Percentiles rank a stretch among this genome's conserved stretches.
Evolutionary conservation across 148 eudicot species (phyloP).

Genomic region (Cornus kousa): DNA sequence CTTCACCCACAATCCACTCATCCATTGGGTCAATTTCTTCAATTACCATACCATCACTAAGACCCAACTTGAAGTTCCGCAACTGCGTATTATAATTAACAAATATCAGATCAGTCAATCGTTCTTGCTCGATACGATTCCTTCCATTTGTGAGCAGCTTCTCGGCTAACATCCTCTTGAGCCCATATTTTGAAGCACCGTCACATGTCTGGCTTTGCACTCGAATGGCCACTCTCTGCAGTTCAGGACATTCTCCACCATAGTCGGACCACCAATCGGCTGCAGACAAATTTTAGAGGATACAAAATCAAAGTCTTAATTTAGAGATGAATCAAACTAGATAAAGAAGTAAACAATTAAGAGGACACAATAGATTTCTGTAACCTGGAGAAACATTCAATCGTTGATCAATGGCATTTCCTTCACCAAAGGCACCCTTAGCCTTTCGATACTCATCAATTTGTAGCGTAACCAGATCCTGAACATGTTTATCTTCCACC

Average conservation of each 20-base stretch:
- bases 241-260: constrained; percentile 58
- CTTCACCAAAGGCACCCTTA: constrained; percentile 35
- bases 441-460: constrained; percentile 32
- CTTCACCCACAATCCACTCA: constrained; percentile 47
- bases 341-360: neutral
- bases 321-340: constrained; percentile 1
- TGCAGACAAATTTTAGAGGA: constrained; percentile 24
- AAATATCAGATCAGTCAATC: constrained; percentile 29
- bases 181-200: constrained; percentile 52
- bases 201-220: constrained; percentile 64
- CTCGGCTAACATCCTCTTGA: constrained; percentile 57
- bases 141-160: constrained; percentile 29
- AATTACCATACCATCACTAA: neutral
- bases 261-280: constrained; percentile 59
- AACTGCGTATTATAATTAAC: constrained; percentile 54
- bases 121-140: constrained; percentile 32
- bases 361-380: constrained; percentile 2
- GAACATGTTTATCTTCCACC: constrained; percentile 23
- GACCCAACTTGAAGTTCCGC: constrained; percentile 28
- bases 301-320: neutral
- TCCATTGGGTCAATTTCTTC: constrained; percentile 37
- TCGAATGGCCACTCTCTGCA: constrained; percentile 54
- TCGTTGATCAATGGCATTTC: constrained; percentile 23
- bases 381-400: constrained; percentile 55
- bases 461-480: constrained; percentile 38